Percentiles rank a stretch among this genome's conserved stretches.
Evolutionary conservation across 2,329 filamentous ascomycete species (phyloP).

Genomic region (Rhinocladiella mackenziei): DNA sequence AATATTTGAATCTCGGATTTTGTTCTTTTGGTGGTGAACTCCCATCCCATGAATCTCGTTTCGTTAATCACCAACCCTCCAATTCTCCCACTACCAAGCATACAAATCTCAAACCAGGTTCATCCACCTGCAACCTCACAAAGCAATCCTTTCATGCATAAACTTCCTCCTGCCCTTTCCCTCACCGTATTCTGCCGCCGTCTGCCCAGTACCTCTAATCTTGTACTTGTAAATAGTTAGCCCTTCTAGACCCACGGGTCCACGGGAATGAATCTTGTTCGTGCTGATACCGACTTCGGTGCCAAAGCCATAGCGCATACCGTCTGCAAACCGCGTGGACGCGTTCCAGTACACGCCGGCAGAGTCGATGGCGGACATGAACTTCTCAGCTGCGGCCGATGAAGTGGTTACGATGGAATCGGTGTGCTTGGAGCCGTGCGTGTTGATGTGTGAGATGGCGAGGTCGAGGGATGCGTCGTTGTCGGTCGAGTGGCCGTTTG

Average conservation of each 20-base stretch:
- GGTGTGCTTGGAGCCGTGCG: slow-evolving; percentile 88
- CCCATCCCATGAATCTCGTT: background rate
- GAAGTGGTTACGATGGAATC: slow-evolving; percentile 80
- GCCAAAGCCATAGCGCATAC: slow-evolving; percentile 95
- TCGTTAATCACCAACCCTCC: too few species aligned
- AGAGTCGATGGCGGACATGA: slow-evolving; percentile 81
- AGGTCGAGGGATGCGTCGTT: slow-evolving; percentile 51
- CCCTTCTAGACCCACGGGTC: slow-evolving; percentile 89
- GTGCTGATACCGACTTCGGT: slow-evolving; percentile 98
- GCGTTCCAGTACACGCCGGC: slow-evolving; percentile 97
- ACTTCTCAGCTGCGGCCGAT: slow-evolving; percentile 65
- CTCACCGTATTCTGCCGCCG: slow-evolving; percentile 65
- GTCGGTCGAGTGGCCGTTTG: background rate
- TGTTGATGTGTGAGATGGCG: slow-evolving; percentile 85
- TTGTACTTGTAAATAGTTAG: slow-evolving; percentile 98
- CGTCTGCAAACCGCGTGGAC: slow-evolving; percentile 88
- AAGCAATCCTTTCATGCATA: slow-evolving; percentile 52
- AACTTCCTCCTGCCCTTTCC: slow-evolving; percentile 52
- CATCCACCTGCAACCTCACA: too few species aligned
- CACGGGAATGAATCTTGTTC: slow-evolving; percentile 94
- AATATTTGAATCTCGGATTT: background rate
- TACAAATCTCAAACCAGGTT: too few species aligned
- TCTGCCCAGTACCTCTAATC: slow-evolving; percentile 76
- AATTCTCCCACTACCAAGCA: too few species aligned
- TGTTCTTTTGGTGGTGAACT: background rate